Percentiles rank a stretch among this genome's conserved stretches.
Evolutionary conservation across 2,329 filamentous ascomycete species (phyloP).

Genomic region (Colletotrichum siamense): DNA sequence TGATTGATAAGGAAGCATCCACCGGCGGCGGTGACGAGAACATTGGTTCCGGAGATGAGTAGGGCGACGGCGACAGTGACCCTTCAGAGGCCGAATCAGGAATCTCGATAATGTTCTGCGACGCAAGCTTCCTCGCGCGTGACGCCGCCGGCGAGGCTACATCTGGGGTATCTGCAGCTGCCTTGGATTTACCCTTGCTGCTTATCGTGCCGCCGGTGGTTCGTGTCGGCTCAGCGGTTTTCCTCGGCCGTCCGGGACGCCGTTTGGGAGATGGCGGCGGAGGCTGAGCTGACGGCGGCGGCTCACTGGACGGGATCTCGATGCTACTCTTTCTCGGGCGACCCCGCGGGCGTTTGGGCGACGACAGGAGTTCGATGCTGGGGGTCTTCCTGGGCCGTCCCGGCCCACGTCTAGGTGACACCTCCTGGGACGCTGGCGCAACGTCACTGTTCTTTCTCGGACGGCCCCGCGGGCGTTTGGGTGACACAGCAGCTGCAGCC

Average conservation of each 20-base stretch:
- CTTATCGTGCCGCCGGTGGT: neutral
- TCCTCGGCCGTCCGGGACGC: neutral
- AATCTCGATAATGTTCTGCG: conserved; percentile 47
- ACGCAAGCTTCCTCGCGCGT: conserved; percentile 27
- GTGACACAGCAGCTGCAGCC: conserved; percentile 24
- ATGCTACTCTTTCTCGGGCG: conserved; percentile 43
- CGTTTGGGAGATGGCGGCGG: conserved; percentile 18
- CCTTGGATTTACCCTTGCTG: neutral
- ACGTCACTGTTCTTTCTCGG: conserved; percentile 32
- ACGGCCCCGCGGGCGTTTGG: conserved; percentile 44
- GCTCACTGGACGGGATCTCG: conserved; percentile 29
- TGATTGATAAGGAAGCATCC: conserved; percentile 49
- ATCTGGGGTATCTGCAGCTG: conserved; percentile 13
- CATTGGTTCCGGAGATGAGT: conserved; percentile 38
- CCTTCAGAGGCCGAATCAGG: conserved; percentile 55
- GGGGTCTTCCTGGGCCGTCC: conserved; percentile 40
- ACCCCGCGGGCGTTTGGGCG: conserved; percentile 35
- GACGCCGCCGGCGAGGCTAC: conserved; percentile 27
- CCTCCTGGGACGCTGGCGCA: conserved; percentile 26
- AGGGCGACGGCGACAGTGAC: conserved; percentile 30
- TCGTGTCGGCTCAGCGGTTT: neutral
- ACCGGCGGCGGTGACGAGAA: conserved; percentile 50
- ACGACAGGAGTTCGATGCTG: neutral
- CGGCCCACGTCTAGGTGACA: conserved; percentile 39
- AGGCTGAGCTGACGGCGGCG: conserved; percentile 38